Base-by-base conservation (phyloP, 2,329 filamentous ascomycete species). In the Ustilaginoidea virens region DNA sequence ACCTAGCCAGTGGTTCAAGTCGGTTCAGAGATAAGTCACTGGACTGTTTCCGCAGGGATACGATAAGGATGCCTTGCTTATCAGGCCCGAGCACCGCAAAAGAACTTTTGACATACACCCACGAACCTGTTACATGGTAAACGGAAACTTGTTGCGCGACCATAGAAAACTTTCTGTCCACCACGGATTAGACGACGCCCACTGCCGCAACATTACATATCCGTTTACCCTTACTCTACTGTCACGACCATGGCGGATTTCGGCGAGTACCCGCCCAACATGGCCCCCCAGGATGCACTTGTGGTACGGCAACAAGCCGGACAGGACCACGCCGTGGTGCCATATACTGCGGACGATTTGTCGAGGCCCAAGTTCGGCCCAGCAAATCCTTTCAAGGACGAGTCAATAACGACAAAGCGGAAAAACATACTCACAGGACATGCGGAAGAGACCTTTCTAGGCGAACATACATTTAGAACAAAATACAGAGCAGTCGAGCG, bases 371-470 rank as follows among this genome's bases (percentile, higher is more conserved):
- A 60, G 7, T 54, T 74, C 34, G 81, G 81, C 0, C 81, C 81
- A 20, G 56, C 65, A 15, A 87, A 87, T 45, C 81, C 81, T 1
- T 87, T 81, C 53, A 74, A 72, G 47, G 63, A 75, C 39, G 65
- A 73, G 17, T 53, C 63, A 13, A 68, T 59, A 27, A 53, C 56
- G 2, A 49, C 74, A 34, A 87, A 86, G 54, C 73, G 80, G 35
- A 87, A 86, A 47, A 87, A 85, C 36, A 66, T 86, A 1, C 65
- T 81, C 8, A 94, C 90, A 0, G 90, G 90, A 8, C 78, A 71
- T 43, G 90, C 90, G 2, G 70, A 90, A 41, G 87, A 98, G 53
- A 85, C 80, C 0, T 80, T 72, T 41, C 73, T 98, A 38, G 92
- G 82, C 51, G 90, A 96, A 46, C 73, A 87, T 38, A 85, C 81